A percentile compares a stretch with the other conserved stretches of the same genome.
Conservation (phyloP, 345 rosid species). For the Gossypioides kirkii region DNA sequence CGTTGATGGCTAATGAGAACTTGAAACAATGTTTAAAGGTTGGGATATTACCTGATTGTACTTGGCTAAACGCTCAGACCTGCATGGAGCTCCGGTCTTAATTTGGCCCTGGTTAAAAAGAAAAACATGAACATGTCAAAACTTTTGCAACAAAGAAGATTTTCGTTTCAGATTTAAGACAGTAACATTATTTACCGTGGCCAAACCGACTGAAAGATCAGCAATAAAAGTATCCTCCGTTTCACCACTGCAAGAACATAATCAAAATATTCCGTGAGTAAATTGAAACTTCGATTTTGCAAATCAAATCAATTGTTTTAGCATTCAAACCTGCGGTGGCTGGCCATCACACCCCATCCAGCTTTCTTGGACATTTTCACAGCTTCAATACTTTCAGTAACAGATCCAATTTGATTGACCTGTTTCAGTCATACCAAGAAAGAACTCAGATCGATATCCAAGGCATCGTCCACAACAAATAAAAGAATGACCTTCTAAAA, state of each 20-base stretch:
- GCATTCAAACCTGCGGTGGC: slow-evolving; percentile 57
- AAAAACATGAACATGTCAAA: not conserved
- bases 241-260: slow-evolving; percentile 59
- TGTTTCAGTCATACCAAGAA: slow-evolving; percentile 18
- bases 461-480: not conserved
- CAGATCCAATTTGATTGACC: slow-evolving; percentile 98
- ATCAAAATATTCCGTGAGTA: not conserved
- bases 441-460: not conserved
- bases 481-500: not conserved
- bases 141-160: not conserved
- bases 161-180: not conserved
- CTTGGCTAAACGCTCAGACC: slow-evolving; percentile 95
- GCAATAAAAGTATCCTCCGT: slow-evolving; percentile 98
- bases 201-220: slow-evolving; percentile 86
- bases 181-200: slow-evolving; percentile 50
- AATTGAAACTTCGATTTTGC: not conserved
- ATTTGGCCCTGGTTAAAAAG: slow-evolving; percentile 68
- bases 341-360: slow-evolving; percentile 99
- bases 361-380: slow-evolving; percentile 96
- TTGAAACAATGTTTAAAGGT: not conserved
- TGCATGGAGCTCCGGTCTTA: slow-evolving; percentile 97
- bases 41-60: slow-evolving; percentile 68
- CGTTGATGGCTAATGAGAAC: not conserved
- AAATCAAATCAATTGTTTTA: not conserved
- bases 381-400: slow-evolving; percentile 97